phyloP scores from a whole-genome alignment of 768 basidiomycete species.

The Amanita subjunquillea region DNA sequence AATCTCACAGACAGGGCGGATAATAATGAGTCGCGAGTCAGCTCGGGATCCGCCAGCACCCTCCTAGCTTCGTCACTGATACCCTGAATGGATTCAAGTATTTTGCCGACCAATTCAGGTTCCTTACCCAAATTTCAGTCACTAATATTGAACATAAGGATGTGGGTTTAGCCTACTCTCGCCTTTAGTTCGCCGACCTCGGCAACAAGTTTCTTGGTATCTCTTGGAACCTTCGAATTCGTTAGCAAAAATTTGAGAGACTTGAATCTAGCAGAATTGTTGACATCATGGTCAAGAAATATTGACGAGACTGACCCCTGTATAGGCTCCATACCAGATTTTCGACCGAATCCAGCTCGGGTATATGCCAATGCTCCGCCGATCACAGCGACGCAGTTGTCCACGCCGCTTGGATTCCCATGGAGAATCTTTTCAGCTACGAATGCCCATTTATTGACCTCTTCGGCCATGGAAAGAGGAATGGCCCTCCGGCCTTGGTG shows the following conservation, averaged over 20 bases:
- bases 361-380: slow-evolving; percentile 92
- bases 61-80: slow-evolving; percentile 78
- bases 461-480: slow-evolving; percentile 53
- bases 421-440: slow-evolving; percentile 93
- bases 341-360: slow-evolving; percentile 64
- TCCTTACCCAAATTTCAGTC: slow-evolving; percentile 34
- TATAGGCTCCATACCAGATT: slow-evolving; percentile 76
- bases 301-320: slow-evolving; percentile 53
- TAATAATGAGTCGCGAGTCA: slow-evolving; percentile 58
- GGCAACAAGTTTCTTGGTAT: slow-evolving; percentile 91
- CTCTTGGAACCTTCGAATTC: slow-evolving; percentile 86
- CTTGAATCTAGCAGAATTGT: slow-evolving; percentile 56
- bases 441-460: slow-evolving; percentile 91
- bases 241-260: slow-evolving; percentile 85
- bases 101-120: slow-evolving; percentile 73
- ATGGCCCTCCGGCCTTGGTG: slow-evolving; percentile 60
- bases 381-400: slow-evolving; percentile 88
- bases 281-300: background rate
- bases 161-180: slow-evolving; percentile 29
- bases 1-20: slow-evolving; percentile 57
- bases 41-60: slow-evolving; percentile 61
- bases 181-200: slow-evolving; percentile 69
- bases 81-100: slow-evolving; percentile 72
- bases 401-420: slow-evolving; percentile 95
- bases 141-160: slow-evolving; percentile 6